Conservation (phyloP, 163 green algal genomes). For the Chlamydomonas reinhardtii region DNA sequence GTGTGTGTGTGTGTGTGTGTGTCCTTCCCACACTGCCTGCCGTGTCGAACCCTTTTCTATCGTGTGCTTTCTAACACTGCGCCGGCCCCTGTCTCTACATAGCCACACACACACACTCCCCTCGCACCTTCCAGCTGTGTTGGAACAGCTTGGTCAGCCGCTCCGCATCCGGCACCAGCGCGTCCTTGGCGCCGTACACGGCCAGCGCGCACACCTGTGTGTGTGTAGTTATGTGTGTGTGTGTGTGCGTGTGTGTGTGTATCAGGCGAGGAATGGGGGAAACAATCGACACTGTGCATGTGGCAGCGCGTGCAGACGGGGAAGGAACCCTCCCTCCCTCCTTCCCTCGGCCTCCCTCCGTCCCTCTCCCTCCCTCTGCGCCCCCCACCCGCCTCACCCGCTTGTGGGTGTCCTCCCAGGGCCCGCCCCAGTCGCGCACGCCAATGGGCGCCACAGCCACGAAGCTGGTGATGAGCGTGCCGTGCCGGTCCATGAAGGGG, state of each 20-base stretch:
- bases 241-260: no score
- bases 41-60: no score
- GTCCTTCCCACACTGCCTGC: no score
- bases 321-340: no score
- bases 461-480: constrained; percentile 53
- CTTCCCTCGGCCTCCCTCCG: no score
- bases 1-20: neutral
- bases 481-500: constrained; percentile 64
- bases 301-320: no score
- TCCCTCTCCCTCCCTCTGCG: no score
- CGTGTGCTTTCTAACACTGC: no score
- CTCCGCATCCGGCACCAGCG: constrained; percentile 51
- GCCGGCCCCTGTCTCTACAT: neutral
- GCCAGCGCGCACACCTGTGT: constrained; percentile 61
- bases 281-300: no score
- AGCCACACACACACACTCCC: neutral
- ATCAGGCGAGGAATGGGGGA: no score
- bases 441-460: constrained; percentile 66
- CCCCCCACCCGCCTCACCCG: neutral
- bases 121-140: constrained; percentile 32
- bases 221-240: no score
- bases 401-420: constrained; percentile 56
- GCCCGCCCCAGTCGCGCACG: constrained; percentile 54
- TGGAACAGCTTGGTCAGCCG: constrained; percentile 54
- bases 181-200: constrained; percentile 64